Conservation (phyloP, 441 rosid species). For the Oxalis stricta region DNA sequence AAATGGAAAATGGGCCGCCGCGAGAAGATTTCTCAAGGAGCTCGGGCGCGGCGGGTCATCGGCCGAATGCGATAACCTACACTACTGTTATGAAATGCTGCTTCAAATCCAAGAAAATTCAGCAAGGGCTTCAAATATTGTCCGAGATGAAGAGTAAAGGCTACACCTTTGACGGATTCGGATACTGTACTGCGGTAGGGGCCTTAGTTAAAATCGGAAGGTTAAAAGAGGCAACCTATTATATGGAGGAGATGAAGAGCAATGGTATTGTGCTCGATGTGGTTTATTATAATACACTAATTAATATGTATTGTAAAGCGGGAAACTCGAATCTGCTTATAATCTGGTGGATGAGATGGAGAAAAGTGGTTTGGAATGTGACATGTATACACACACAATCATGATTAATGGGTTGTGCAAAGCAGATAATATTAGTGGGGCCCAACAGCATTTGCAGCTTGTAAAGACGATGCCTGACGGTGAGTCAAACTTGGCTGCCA, state of each 20-base stretch:
- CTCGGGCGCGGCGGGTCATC: constrained; percentile 29
- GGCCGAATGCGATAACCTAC: constrained; percentile 56
- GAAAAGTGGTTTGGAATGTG: constrained; percentile 39
- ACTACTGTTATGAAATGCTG: constrained; percentile 55
- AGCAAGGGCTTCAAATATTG: constrained; percentile 45
- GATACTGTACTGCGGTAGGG: constrained; percentile 41
- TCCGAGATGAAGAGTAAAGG: constrained; percentile 46
- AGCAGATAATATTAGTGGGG: constrained; percentile 41
- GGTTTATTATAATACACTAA: constrained; percentile 51
- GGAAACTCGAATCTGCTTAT: constrained; percentile 43
- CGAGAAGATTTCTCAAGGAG: constrained; percentile 45
- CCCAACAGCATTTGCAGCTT: constrained; percentile 30
- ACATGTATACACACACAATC: constrained; percentile 63
- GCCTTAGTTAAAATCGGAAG: constrained; percentile 52
- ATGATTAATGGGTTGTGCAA: constrained; percentile 50
- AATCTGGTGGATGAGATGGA: constrained; percentile 41
- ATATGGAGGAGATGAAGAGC: constrained; percentile 30
- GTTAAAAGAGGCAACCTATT: constrained; percentile 30
- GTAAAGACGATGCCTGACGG: constrained; percentile 38
- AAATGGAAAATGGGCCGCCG: constrained; percentile 29
- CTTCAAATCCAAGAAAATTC: constrained; percentile 35
- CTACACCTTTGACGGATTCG: constrained; percentile 64
- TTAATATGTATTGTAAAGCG: constrained; percentile 53
- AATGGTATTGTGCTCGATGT: constrained; percentile 55
- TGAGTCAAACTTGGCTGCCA: constrained; percentile 37